These are phyloP conservation scores for Pythium oligandrum DNA, from an alignment of 352 stramenopile species.

Conservation along the genomic window DNA sequence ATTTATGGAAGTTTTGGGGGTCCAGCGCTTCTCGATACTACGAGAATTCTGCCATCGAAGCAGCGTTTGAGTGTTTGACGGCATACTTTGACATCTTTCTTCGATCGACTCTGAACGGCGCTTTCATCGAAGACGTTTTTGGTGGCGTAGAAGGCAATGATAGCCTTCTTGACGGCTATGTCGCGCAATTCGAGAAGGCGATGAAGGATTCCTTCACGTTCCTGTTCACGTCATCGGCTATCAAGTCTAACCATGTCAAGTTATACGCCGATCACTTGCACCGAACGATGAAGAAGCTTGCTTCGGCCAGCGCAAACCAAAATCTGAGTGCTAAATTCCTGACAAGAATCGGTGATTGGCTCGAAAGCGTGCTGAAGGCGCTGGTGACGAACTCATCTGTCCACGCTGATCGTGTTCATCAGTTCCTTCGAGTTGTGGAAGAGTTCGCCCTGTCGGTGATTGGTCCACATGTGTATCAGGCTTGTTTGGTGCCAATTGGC, in stretches of 20 bases:
- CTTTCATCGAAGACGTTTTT: constrained; percentile 27
- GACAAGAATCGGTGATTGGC: too few relatives aligned
- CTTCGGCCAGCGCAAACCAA: too few relatives aligned
- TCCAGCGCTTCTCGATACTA: constrained; percentile 47
- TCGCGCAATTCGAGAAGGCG: constrained; percentile 62
- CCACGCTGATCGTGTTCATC: too few relatives aligned
- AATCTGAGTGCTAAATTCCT: too few relatives aligned
- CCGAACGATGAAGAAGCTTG: constrained; percentile 29
- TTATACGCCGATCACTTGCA: constrained; percentile 39
- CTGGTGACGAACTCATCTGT: too few relatives aligned
- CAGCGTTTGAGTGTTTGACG: constrained; percentile 71
- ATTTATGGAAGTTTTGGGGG: constrained; percentile 67
- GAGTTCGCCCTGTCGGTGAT: background rate
- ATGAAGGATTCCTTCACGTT: constrained; percentile 35
- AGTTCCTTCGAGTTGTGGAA: too few relatives aligned
- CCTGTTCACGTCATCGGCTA: constrained; percentile 30
- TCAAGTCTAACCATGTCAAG: constrained; percentile 29
- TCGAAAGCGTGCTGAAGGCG: too few relatives aligned
- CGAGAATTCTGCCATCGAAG: constrained; percentile 46
- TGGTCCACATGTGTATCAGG: constrained; percentile 10
- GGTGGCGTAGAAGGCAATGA: constrained; percentile 2
- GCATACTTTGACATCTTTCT: constrained; percentile 69
- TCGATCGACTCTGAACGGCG: constrained; percentile 24
- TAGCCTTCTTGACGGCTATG: constrained; percentile 30
- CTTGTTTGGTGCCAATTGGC: constrained; percentile 11